These are phyloP conservation scores for Kalanchoe fedtschenkoi DNA, from an alignment of 164 flowering plant genomes.

Conservation along the genomic window DNA sequence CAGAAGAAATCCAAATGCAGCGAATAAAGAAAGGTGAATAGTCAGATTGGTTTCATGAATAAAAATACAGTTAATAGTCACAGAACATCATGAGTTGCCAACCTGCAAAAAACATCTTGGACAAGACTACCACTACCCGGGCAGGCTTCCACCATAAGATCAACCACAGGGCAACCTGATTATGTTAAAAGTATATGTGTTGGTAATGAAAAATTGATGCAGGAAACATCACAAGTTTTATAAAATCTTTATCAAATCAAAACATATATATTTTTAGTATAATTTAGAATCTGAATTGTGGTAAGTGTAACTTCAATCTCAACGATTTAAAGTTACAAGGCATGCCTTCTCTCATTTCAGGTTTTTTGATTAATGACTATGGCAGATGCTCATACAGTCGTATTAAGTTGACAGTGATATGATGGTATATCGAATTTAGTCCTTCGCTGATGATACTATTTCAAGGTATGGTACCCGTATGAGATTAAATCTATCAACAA, in stretches of 20 bases:
- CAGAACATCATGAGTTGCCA: not conserved
- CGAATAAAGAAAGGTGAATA: conserved; percentile 54
- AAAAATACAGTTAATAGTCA: not conserved
- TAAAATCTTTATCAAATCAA: not conserved
- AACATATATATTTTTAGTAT: too few relatives aligned
- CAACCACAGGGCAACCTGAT: conserved; percentile 82
- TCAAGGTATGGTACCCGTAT: too few relatives aligned
- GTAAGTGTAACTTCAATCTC: too few relatives aligned
- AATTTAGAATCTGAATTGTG: too few relatives aligned
- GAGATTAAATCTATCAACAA: too few relatives aligned
- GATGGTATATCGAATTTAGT: too few relatives aligned
- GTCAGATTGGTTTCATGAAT: not conserved
- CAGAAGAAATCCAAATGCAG: conserved; percentile 87
- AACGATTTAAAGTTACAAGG: too few relatives aligned
- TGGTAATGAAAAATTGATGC: not conserved
- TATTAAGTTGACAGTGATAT: too few relatives aligned
- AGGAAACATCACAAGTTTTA: not conserved
- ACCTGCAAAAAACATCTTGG: conserved; percentile 93
- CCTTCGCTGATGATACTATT: too few relatives aligned
- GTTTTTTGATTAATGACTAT: too few relatives aligned
- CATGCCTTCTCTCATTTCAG: too few relatives aligned
- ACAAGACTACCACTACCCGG: conserved; percentile 34
- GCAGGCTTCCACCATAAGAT: conserved; percentile 80
- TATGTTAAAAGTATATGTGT: conserved; percentile 10
- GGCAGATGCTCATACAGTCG: too few relatives aligned